Base-by-base conservation (phyloP, 2,329 filamentous ascomycete genomes). In the Cytospora schulzeri region DNA sequence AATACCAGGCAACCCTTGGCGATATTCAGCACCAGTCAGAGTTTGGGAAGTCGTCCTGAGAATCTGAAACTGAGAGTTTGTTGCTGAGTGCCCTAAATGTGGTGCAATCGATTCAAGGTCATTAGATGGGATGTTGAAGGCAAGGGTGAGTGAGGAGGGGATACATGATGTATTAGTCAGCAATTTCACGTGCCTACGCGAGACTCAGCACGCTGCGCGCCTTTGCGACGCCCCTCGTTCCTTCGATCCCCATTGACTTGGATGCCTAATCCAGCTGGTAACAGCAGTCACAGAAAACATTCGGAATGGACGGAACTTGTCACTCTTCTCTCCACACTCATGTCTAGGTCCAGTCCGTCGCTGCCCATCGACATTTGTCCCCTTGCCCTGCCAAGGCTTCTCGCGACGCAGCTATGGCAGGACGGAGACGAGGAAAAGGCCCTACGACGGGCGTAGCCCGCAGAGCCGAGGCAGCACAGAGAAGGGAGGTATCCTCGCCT, bases 401-500 rank as follows among this genome's bases (percentile, higher is more conserved):
- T 38, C 38, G 31, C 62, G 26, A 55, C 51, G 56, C 50, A 50
- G 52, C 59, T 15, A 67, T 67, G 65, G 65, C 65, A 17, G 52
- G 62, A 57, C 56, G 51, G 12, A 55, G 59, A 59, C 50, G 62
- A 55, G 62, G 29, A n/a, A 54, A 58, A 29, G 57, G 57, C n/a
- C 35, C 62, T n/a, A 45, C 38, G 17, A 41, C 62, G 14, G 65
- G 65, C 45, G 45, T 59, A 28, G 56, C 38, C 28, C 60, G 56
- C n/a, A 29, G 64, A n/a, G 60, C 64, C 31, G 60, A 66, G 31
- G 58, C 65, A 48, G 33, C 65, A 31, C 62, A 29, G 17, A 63
- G 64, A 29, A 38, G 35, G 14, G 45, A 57, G 12, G 60, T 53
- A 26, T 60, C 70, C 19, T 61, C 70, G 24, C 69, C 71, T 22